These are phyloP conservation scores for Phascolomyces articulosus DNA, from an alignment of 371 early-diverging fungal genomes.

Conservation along the genomic window DNA sequence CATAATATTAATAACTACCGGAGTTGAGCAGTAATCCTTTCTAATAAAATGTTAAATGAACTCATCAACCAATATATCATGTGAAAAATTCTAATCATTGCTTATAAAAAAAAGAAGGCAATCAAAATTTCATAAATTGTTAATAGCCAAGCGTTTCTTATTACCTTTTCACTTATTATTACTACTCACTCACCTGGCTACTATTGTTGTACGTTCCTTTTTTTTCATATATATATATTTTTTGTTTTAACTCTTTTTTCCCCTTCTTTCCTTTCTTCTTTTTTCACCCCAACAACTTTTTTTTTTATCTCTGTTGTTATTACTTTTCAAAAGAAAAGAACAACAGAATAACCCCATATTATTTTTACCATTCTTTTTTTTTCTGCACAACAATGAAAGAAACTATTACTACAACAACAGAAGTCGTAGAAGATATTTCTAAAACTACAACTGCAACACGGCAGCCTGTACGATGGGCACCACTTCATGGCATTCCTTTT, in stretches of 20 bases:
- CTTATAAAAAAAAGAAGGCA: too few species aligned
- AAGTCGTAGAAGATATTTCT: not conserved
- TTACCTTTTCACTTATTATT: not conserved
- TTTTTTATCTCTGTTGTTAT: not conserved
- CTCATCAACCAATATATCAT: too few species aligned
- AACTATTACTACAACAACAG: too few species aligned
- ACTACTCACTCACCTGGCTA: not conserved
- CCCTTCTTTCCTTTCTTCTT: constrained; percentile 3
- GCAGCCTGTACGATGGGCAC: constrained; percentile 57
- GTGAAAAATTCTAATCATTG: constrained; percentile 7
- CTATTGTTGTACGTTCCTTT: too few species aligned
- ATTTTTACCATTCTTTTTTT: not conserved
- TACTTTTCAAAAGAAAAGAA: too few species aligned
- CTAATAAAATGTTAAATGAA: too few species aligned
- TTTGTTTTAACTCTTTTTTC: not conserved
- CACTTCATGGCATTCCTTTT: constrained; percentile 70
- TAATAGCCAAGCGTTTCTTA: constrained; percentile 6
- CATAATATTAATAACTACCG: too few species aligned
- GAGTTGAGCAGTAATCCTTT: too few species aligned
- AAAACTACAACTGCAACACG: not conserved
- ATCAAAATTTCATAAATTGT: not conserved
- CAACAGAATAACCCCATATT: not conserved
- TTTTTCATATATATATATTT: not conserved
- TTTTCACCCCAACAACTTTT: not conserved
- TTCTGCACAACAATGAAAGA: not conserved